These are phyloP conservation scores for Cytospora schulzeri DNA, from an alignment of 2,329 filamentous ascomycete genomes.

Conservation along the genomic window DNA sequence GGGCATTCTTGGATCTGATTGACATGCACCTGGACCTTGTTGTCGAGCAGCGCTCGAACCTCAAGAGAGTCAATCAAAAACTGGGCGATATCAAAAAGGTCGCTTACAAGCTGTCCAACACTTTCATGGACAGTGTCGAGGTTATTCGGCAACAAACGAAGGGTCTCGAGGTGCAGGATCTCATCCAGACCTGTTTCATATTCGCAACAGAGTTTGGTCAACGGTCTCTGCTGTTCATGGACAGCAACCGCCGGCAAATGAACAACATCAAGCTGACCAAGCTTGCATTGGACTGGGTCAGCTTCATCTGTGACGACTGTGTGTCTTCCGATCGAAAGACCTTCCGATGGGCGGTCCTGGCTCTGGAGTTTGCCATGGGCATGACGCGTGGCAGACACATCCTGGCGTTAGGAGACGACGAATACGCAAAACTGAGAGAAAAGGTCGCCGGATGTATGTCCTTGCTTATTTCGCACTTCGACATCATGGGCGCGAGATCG, in stretches of 20 bases:
- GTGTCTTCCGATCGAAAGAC: conserved; percentile 91
- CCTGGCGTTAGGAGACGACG: conserved; percentile 82
- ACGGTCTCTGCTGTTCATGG: conserved; percentile 91
- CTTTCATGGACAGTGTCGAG: conserved; percentile 98
- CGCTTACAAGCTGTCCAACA: conserved; percentile 93
- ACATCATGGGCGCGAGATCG: conserved; percentile 96
- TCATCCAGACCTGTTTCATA: conserved; percentile 96
- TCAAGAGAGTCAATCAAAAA: conserved; percentile 87
- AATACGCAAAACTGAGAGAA: conserved; percentile 78
- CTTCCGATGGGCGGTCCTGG: conserved; percentile 95
- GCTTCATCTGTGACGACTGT: conserved; percentile 97
- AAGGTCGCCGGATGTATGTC: conserved; percentile 99
- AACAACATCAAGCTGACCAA: conserved; percentile 96
- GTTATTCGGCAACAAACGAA: conserved; percentile 84
- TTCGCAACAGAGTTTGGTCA: conserved; percentile 99
- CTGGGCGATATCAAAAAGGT: conserved; percentile 94
- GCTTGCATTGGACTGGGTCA: conserved; percentile 93
- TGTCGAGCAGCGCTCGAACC: conserved; percentile 89
- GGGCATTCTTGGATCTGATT: conserved; percentile 74
- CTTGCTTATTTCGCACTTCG: conserved; percentile 94
- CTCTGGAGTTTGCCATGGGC: conserved; percentile 93
- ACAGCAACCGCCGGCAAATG: conserved; percentile 92
- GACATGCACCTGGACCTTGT: conserved; percentile 85
- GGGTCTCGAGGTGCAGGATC: conserved; percentile 85
- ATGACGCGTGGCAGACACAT: conserved; percentile 96